Conservation (phyloP, 164 flowering plant species). For the Sextonia rubra region DNA sequence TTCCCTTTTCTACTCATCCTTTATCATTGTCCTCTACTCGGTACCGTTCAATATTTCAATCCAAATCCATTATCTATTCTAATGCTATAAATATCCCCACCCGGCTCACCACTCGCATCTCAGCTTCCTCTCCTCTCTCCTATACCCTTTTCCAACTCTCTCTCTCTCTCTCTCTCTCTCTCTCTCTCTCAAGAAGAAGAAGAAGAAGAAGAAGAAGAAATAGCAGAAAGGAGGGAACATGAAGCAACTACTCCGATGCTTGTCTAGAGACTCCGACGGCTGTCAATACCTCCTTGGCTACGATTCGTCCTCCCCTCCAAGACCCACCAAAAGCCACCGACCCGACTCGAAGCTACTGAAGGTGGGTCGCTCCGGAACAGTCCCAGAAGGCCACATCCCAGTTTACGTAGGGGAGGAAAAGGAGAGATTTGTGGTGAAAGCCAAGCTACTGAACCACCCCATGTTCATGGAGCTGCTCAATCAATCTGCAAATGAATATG, state of each 20-base stretch:
- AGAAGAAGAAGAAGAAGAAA: too few relatives aligned
- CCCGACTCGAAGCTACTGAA: not conserved
- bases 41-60: too few relatives aligned
- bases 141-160: not conserved
- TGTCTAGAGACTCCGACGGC: constrained; percentile 64
- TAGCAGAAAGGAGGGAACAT: not conserved
- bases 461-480: constrained; percentile 53
- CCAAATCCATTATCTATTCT: too few relatives aligned
- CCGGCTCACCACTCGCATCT: not conserved
- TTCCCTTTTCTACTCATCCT: too few relatives aligned
- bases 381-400: constrained; percentile 79
- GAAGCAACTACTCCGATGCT: constrained; percentile 51
- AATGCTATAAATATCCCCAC: not conserved
- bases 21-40: too few relatives aligned
- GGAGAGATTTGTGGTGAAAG: constrained; percentile 80
- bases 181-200: not conserved
- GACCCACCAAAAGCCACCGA: constrained; percentile 7
- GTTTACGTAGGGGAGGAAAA: constrained; percentile 93
- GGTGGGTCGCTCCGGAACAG: constrained; percentile 17
- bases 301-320: constrained; percentile 4
- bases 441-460: constrained; percentile 77
- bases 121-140: not conserved
- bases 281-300: constrained; percentile 51
- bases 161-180: not conserved
- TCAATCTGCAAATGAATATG: constrained; percentile 84